Conservation (phyloP, 2,329 filamentous ascomycete species). For the Colletotrichum limetticola region DNA sequence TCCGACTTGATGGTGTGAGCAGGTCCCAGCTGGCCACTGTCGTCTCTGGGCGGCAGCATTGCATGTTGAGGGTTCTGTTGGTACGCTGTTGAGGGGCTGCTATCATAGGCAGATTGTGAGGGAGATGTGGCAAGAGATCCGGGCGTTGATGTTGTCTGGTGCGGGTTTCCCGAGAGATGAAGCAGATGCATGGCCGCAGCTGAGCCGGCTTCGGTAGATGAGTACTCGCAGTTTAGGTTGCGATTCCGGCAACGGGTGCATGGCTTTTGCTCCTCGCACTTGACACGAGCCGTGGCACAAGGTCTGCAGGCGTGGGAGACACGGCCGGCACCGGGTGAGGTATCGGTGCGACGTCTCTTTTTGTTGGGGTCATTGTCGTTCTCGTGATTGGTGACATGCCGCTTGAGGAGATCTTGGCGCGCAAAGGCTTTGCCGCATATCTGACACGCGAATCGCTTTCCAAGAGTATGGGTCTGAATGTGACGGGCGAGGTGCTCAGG, state of each 20-base stretch:
- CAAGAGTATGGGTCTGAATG: slow-evolving; percentile 61
- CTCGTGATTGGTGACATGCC: slow-evolving; percentile 62
- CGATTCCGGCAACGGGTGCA: slow-evolving; percentile 62
- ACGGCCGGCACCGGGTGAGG: slow-evolving; percentile 57
- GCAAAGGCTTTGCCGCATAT: slow-evolving; percentile 65
- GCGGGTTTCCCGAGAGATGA: slow-evolving; percentile 53
- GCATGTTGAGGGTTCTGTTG: slow-evolving; percentile 36
- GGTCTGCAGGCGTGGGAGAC: slow-evolving; percentile 64
- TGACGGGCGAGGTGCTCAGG: slow-evolving; percentile 65
- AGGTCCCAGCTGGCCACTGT: slow-evolving; percentile 41
- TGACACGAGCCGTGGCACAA: slow-evolving; percentile 63
- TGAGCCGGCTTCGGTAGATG: slow-evolving; percentile 49
- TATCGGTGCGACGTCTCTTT: slow-evolving; percentile 57
- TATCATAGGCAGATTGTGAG: slow-evolving; percentile 36
- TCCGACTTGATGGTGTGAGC: slow-evolving; percentile 44
- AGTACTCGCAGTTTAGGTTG: slow-evolving; percentile 56
- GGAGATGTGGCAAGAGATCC: slow-evolving; percentile 34
- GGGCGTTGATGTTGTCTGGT: slow-evolving; percentile 36
- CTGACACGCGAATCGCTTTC: slow-evolving; percentile 60
- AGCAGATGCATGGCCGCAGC: slow-evolving; percentile 55
- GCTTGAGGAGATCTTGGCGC: slow-evolving; percentile 63
- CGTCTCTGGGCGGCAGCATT: slow-evolving; percentile 37
- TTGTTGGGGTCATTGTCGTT: slow-evolving; percentile 57
- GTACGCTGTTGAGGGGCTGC: slow-evolving; percentile 37
- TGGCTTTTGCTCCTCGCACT: slow-evolving; percentile 66